phyloP scores from a whole-genome alignment of 2,329 filamentous ascomycete species.

The Aspergillus sp. region DNA sequence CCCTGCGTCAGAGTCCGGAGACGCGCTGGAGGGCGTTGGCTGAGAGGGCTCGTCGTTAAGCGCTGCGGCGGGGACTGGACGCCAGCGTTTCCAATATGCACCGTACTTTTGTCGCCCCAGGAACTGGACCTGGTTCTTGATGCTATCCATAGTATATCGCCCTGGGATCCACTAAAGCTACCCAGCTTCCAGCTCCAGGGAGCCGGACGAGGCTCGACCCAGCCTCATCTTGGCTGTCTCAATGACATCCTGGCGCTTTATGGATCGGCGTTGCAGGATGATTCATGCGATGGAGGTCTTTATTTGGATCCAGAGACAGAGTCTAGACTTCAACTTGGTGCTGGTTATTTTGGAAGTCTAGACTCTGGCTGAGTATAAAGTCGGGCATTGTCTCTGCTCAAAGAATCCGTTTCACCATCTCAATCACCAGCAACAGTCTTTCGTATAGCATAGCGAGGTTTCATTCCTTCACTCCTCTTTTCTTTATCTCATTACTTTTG shows the following conservation, averaged over 20 bases:
- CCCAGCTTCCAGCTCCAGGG: no score
- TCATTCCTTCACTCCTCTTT: not conserved
- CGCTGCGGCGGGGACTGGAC: conserved; percentile 26
- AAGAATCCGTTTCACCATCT: not conserved
- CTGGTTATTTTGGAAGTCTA: not conserved
- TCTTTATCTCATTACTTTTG: not conserved
- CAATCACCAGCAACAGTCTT: not conserved
- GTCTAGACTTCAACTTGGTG: not conserved
- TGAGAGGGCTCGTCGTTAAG: conserved; percentile 24
- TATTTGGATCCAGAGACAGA: not conserved
- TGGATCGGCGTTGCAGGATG: not conserved
- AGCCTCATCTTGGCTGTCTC: conserved; percentile 5
- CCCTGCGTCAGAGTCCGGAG: conserved; percentile 19
- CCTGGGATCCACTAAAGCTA: not conserved
- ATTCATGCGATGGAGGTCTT: not conserved
- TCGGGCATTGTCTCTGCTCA: not conserved
- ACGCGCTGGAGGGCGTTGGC: conserved; percentile 27
- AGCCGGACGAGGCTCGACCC: not conserved
- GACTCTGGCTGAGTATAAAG: not conserved
- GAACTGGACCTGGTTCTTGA: not conserved
- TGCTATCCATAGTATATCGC: not conserved
- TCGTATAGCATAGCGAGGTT: not conserved
- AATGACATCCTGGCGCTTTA: conserved; percentile 9
- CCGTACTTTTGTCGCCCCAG: no score
- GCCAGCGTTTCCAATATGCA: not conserved